Percentiles rank a stretch among this genome's conserved stretches.
phyloP scores from a whole-genome alignment of 371 early-diverging fungal genomes.

The Neoconidiobolus thromboides region DNA sequence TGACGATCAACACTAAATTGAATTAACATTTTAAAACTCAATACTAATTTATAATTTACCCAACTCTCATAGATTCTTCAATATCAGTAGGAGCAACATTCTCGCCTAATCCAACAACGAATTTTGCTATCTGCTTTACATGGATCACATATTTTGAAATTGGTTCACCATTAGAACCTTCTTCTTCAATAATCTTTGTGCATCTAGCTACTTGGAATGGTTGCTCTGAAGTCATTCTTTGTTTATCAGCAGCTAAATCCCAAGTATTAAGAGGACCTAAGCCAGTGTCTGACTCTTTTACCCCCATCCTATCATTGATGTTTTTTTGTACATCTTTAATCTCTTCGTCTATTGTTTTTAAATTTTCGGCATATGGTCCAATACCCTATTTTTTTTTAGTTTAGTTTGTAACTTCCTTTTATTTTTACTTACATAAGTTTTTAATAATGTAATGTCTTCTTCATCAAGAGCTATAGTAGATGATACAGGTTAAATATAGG shows the following conservation, averaged over 20 bases:
- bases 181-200: constrained; percentile 87
- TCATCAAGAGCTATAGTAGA: constrained; percentile 62
- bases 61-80: constrained; percentile 99
- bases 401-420: background rate
- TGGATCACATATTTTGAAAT: constrained; percentile 94
- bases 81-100: constrained; percentile 95
- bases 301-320: constrained; percentile 95
- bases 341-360: constrained; percentile 77
- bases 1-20: constrained; percentile 81
- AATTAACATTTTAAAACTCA: background rate
- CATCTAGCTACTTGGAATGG: constrained; percentile 96
- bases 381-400: constrained; percentile 47
- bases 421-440: constrained; percentile 55
- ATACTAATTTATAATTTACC: constrained; percentile 27
- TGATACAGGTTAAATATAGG: background rate
- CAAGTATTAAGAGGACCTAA: constrained; percentile 97
- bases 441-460: constrained; percentile 87
- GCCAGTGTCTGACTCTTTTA: constrained; percentile 99
- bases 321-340: constrained; percentile 90
- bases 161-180: constrained; percentile 26
- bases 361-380: constrained; percentile 87
- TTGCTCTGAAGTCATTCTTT: constrained; percentile 90
- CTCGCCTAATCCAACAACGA: constrained; percentile 95
- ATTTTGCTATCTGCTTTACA: constrained; percentile 99
- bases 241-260: constrained; percentile 98